Evolutionary conservation across 768 basidiomycete species (phyloP).

Genomic region (Fistulinella prunicolor): DNA sequence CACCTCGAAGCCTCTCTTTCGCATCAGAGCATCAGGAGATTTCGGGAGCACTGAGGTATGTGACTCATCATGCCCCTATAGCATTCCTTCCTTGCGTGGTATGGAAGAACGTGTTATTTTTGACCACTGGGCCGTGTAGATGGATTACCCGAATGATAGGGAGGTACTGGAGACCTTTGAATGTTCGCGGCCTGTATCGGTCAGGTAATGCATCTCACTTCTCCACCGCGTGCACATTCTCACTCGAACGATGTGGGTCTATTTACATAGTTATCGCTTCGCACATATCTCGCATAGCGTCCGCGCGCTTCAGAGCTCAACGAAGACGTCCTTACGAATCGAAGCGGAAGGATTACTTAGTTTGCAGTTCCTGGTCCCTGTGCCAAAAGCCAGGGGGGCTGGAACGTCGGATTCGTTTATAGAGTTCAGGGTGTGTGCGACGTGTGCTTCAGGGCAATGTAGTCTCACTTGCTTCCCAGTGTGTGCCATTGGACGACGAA

Average conservation of each 20-base stretch:
- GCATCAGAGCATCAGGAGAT: slow-evolving; percentile 76
- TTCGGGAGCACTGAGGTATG: slow-evolving; percentile 84
- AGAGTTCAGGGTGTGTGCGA: slow-evolving; percentile 74
- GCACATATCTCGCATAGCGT: slow-evolving; percentile 69
- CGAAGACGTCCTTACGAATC: slow-evolving; percentile 87
- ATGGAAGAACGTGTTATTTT: background rate
- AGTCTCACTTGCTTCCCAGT: slow-evolving; percentile 21
- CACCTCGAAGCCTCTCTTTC: slow-evolving; percentile 56
- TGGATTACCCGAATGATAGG: slow-evolving; percentile 93
- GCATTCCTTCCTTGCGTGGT: background rate
- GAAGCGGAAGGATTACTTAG: slow-evolving; percentile 80
- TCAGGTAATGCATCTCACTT: slow-evolving; percentile 51
- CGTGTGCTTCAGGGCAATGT: background rate
- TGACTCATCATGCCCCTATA: background rate
- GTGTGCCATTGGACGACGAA: slow-evolving; percentile 31
- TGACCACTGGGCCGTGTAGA: slow-evolving; percentile 43
- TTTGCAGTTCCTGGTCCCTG: slow-evolving; percentile 85
- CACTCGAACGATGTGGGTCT: background rate
- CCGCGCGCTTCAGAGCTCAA: slow-evolving; percentile 76
- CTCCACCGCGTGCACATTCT: background rate
- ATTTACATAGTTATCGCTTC: slow-evolving; percentile 67
- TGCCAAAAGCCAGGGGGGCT: slow-evolving; percentile 37
- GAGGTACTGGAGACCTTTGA: slow-evolving; percentile 92
- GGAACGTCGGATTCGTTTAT: slow-evolving; percentile 66
- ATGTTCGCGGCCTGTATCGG: slow-evolving; percentile 61